Base-by-base conservation (phyloP, 805 yeast species). In the Kodamaea sagamina region DNA sequence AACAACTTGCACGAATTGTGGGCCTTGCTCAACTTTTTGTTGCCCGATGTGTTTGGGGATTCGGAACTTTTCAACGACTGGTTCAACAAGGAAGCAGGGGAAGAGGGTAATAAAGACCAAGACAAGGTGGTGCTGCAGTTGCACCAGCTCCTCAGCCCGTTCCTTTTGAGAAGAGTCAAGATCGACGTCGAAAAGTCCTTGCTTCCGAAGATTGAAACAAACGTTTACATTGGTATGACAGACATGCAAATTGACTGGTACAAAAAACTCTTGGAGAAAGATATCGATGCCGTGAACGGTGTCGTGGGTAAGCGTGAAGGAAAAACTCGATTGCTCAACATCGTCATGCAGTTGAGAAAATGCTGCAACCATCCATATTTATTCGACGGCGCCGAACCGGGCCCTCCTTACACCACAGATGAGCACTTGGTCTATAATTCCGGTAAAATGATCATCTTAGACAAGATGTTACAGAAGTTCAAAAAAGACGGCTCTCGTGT, bases 381-480 rank as follows among this genome's bases (percentile, higher is more conserved):
- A 42, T 93, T 93, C 58, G 98, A 92, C 61, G 98, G 99, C n/a
- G 99, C 98, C 1, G 98, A 90, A 63, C 98, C 97, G 0, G 98
- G 98, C 7, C 98, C 98, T 1, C 98, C 98, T 1, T 92, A 75
- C 58, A 92, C 97, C 1, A 92, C 95, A 1, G 97, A 89, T 63
- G 97, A 90, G 62, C 98, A 92, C 65, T 73, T 92, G 49, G 83
- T 90, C n/a, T 82, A 55, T 68, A 92, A 92, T 60, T 77, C 96
- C 5, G 97, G 96, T 22, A 90, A 90, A 61, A 86, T 90, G 90
- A 75, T 86, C 42, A 87, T 92, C 26, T 67, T 90, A 43, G 98
- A 90, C 60, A 88, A 88, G 57, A 70, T 90, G 58, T 67, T 92
- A 52, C 81, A 80, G 51, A 83, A 86, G 52, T 71, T 86, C 61